A percentile compares a stretch with the other conserved stretches of the same genome.
Evolutionary conservation across 2,329 filamentous ascomycete species (phyloP).

Genomic region (Penicillium sp.): DNA sequence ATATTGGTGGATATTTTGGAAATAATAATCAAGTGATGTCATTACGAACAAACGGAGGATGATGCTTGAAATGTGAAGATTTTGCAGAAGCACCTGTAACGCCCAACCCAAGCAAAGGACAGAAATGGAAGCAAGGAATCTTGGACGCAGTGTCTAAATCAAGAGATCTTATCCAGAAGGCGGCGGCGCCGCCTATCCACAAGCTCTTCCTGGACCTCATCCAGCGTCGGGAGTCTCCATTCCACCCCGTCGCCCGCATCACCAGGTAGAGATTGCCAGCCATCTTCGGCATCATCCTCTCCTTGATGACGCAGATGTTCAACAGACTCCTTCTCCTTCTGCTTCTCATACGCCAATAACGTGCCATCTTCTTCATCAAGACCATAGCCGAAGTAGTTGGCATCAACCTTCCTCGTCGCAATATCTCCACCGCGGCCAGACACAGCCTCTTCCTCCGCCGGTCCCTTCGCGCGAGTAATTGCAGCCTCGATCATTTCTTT

Average conservation of each 20-base stretch:
- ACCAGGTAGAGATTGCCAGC: constrained; percentile 84
- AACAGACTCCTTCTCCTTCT: constrained; percentile 78
- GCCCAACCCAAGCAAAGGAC: constrained; percentile 17
- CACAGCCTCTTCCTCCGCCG: constrained; percentile 66
- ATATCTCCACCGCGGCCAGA: constrained; percentile 42
- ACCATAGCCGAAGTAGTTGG: constrained; percentile 93
- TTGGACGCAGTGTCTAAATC: constrained; percentile 13
- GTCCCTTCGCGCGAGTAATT: constrained; percentile 59
- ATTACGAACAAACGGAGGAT: constrained; percentile 14
- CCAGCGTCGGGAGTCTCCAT: constrained; percentile 80
- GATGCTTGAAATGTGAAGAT: constrained; percentile 21
- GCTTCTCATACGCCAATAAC: constrained; percentile 74
- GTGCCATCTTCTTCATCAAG: constrained; percentile 85
- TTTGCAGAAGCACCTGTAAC: constrained; percentile 25
- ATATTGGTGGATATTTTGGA: not conserved
- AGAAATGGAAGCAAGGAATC: constrained; percentile 13
- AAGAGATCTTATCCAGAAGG: constrained; percentile 75
- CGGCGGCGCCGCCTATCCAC: constrained; percentile 80
- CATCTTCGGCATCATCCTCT: constrained; percentile 59
- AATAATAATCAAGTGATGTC: constrained; percentile 11
- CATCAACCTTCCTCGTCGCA: constrained; percentile 71
- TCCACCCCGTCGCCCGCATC: constrained; percentile 77
- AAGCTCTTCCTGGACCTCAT: constrained; percentile 92
- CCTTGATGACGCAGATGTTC: constrained; percentile 63
- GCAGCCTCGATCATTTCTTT: constrained; percentile 93